Evolutionary conservation across 2,329 filamentous ascomycete genomes (phyloP), one percentile per base, ranked within the genome.

Genomic region (Fonsecaea pugnacius): DNA sequence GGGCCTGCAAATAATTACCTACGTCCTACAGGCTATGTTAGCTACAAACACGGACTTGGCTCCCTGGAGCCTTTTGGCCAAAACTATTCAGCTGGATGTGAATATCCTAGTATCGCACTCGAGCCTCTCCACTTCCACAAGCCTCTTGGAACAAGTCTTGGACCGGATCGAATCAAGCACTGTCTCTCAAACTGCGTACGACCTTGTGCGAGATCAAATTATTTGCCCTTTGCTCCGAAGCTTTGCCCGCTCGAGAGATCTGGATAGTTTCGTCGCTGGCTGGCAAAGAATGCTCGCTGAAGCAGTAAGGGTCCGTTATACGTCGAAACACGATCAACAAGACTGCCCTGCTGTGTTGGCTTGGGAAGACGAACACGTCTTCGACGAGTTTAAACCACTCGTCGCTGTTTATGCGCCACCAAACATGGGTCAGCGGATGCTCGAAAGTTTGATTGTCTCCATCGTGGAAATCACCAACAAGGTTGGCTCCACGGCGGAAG

Each of bases 291-390:
- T 78, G 60, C 70, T 81, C 14, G 65, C 71, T n/a, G 66, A 72
- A 7, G 66, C 79, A 10, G 76, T 80, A 64, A 62, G 66, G 10
- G 52, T 58, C 18, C 65, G 65, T 66, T 73, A 69, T 67, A 72
- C 59, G 2, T 56, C 58, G 10, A 60, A 46, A 30, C 30, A 48
- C 75, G 76, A 60, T 67, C 62, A 12, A 56, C 66, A 54, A 67
- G 73, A 40, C 53, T 55, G 36, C 70, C 60, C 30, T 53, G 74
- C 30, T 62, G 67, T 50, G 48, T 76, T 76, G 6, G 72, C 80
- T 3, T 82, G 79, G 79, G 79, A 81, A 67, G 78, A 80, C 62
- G 77, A 80, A 57, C 77, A 79, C 64, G 38, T 81, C 14, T 76
- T 75, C 36, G 72, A 75, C 30, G 70, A 68, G 38, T 80, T 76